Percentiles rank a stretch among this genome's conserved stretches.
Evolutionary conservation across 148 eudicot species (phyloP).

Genomic region (Cornus suecica): DNA sequence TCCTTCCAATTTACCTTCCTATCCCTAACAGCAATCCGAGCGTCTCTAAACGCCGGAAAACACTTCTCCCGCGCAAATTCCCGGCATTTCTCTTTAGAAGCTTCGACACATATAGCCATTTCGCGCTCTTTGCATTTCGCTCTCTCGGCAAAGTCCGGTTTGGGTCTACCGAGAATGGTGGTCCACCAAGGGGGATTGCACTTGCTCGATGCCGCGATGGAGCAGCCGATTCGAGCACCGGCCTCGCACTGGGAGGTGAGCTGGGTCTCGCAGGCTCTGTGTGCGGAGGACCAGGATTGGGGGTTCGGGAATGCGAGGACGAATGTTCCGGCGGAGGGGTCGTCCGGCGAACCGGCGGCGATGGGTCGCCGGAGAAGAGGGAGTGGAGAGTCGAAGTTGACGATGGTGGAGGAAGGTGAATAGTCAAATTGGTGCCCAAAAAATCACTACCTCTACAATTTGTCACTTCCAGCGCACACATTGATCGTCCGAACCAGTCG

Average conservation of each 20-base stretch:
- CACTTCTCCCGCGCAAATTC: constrained; percentile 51
- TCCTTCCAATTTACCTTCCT: constrained; percentile 29
- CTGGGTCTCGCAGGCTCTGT: constrained; percentile 35
- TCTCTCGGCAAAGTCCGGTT: constrained; percentile 37
- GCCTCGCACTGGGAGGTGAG: constrained; percentile 53
- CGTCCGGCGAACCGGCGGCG: constrained; percentile 36
- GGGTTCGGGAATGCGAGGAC: constrained; percentile 52
- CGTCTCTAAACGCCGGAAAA: constrained; percentile 39
- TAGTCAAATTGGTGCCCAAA: no score
- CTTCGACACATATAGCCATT: constrained; percentile 45
- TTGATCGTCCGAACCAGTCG: no score
- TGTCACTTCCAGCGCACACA: no score
- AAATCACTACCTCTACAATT: no score
- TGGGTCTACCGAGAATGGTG: constrained; percentile 24
- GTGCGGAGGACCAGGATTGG: constrained; percentile 41
- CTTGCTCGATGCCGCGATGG: constrained; percentile 57
- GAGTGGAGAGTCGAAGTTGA: constrained; percentile 46
- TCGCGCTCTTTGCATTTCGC: constrained; percentile 66
- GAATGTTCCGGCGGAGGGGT: constrained; percentile 43
- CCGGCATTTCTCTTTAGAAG: constrained; percentile 38
- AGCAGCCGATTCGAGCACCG: constrained; percentile 66
- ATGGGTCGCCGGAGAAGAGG: constrained; percentile 62
- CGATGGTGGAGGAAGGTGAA: constrained; percentile 50
- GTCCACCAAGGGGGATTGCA: constrained; percentile 76
- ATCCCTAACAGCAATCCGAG: constrained; percentile 36